Percentiles rank a stretch among this genome's conserved stretches.
Conservation (phyloP, 208 protist species). For the Sergeia podlipaevii region DNA sequence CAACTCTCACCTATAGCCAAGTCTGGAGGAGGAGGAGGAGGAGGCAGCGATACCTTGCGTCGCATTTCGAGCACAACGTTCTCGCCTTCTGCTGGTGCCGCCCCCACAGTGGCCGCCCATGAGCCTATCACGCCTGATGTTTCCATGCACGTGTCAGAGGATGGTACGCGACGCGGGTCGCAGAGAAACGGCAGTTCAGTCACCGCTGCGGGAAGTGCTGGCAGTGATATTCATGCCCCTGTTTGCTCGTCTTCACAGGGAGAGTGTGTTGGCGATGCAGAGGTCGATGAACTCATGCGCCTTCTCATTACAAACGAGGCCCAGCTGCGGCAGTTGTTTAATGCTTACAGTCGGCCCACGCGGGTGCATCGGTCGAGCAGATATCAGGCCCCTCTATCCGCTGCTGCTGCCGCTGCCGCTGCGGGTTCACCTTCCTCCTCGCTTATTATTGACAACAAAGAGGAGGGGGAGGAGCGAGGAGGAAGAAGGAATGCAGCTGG, state of each 20-base stretch:
- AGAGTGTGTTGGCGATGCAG: slow-evolving; percentile 1
- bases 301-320: slow-evolving; percentile 56
- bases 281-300: slow-evolving; percentile 36
- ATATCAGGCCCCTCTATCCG: slow-evolving; percentile 20
- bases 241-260: slow-evolving; percentile 4
- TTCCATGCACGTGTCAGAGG: no score
- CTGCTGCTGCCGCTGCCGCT: slow-evolving; percentile 12
- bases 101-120: no score
- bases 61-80: no score
- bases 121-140: no score
- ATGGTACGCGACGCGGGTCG: not conserved
- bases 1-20: not conserved
- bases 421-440: not conserved
- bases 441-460: not conserved
- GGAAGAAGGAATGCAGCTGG: not conserved
- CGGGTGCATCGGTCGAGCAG: slow-evolving; percentile 24
- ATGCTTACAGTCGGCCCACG: slow-evolving; percentile 41
- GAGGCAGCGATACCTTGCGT: no score
- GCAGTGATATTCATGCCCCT: not conserved
- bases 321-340: slow-evolving; percentile 58
- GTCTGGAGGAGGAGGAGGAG: not conserved
- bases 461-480: not conserved
- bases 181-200: no score
- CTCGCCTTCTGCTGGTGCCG: no score
- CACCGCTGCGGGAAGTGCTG: not conserved